Evolutionary conservation across 202 grass and related monocot genomes (phyloP).

Genomic region (Dendrocalamus latiflorus): DNA sequence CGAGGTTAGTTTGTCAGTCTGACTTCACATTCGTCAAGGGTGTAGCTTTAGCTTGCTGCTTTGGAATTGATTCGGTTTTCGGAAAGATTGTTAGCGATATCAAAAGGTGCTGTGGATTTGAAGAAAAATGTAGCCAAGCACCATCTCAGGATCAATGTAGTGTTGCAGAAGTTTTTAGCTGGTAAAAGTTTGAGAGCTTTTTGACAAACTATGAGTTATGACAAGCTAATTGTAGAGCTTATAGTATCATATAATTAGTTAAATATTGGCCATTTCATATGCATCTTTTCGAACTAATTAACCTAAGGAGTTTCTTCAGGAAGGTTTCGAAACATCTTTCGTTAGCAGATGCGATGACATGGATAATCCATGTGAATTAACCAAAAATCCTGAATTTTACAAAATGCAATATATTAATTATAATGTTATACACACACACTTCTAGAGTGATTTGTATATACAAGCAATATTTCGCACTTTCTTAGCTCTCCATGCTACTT

Average conservation of each 20-base stretch:
- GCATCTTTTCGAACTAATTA: background rate
- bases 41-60: constrained; percentile 49
- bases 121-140: constrained; percentile 7
- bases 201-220: constrained; percentile 32
- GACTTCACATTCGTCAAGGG: constrained; percentile 1
- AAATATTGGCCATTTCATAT: background rate
- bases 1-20: constrained; percentile 26
- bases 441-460: background rate
- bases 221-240: background rate
- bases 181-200: constrained; percentile 42
- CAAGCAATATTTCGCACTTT: background rate
- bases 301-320: background rate
- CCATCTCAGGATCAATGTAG: constrained; percentile 39
- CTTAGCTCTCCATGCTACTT: constrained; percentile 2
- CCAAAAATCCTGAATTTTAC: background rate
- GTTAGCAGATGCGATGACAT: background rate
- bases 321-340: background rate
- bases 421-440: background rate
- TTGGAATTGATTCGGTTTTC: constrained; percentile 34
- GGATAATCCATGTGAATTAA: constrained; percentile 2
- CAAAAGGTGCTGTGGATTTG: background rate
- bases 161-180: constrained; percentile 29
- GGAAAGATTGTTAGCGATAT: constrained; percentile 27
- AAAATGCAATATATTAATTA: background rate
- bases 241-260: background rate